Evolutionary conservation across 495 filamentous ascomycete species (phyloP).

Genomic region (Podospora sp.): DNA sequence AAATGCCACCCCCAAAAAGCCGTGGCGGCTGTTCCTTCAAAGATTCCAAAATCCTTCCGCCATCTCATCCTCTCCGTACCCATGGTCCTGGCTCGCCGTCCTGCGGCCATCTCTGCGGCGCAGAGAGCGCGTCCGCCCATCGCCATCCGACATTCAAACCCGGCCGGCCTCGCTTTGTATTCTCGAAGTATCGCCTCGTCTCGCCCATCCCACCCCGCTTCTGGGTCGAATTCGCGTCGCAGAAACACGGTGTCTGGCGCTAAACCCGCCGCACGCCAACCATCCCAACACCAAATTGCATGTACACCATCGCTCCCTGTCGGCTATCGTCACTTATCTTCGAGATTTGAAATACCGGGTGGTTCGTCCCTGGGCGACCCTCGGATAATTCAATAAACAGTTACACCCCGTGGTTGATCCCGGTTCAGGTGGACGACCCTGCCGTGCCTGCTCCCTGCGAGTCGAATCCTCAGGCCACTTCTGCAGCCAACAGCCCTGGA

Average conservation of each 20-base stretch:
- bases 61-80: constrained; percentile 2
- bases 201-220: background rate
- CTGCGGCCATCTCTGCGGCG: constrained; percentile 8
- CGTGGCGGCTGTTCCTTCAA: background rate
- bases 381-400: background rate
- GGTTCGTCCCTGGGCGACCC: background rate
- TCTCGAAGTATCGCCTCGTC: background rate
- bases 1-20: background rate
- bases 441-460: background rate
- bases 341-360: background rate
- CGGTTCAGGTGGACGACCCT: background rate
- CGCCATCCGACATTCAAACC: background rate
- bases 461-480: background rate
- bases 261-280: background rate
- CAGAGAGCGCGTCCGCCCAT: constrained; percentile 3
- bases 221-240: background rate
- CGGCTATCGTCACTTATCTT: background rate
- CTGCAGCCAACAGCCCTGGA: background rate
- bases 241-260: background rate
- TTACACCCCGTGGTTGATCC: background rate
- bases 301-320: background rate
- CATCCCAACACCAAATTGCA: background rate
- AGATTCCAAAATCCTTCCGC: constrained; percentile 3
- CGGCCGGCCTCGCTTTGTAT: background rate
- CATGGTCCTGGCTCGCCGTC: constrained; percentile 12